A percentile compares a stretch with the other conserved stretches of the same genome.
Evolutionary conservation across 441 rosid species (phyloP).

Genomic region (Populus hybrid): DNA sequence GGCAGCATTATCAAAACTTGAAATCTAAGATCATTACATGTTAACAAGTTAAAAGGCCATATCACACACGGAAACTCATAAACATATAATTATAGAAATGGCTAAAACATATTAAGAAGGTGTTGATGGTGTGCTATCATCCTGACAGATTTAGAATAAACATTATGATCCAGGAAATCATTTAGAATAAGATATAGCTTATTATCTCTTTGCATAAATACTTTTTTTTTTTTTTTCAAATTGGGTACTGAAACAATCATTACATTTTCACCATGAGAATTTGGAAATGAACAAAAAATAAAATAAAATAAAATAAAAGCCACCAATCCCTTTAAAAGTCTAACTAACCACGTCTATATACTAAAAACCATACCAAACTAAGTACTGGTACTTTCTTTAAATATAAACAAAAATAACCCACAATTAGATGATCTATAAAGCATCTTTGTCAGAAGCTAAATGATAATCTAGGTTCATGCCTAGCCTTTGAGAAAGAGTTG

Average conservation of each 20-base stretch:
- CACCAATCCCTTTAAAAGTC: not conserved
- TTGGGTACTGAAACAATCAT: not conserved
- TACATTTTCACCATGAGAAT: not conserved
- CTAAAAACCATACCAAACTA: not conserved
- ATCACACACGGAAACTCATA: not conserved
- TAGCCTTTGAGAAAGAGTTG: not conserved
- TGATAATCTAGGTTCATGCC: not conserved
- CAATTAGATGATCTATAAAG: slow-evolving; percentile 5
- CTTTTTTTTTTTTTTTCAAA: too few species aligned
- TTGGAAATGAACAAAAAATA: not conserved
- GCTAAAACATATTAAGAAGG: not conserved
- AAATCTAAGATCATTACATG: not conserved
- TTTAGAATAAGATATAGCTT: not conserved
- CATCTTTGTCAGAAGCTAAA: not conserved
- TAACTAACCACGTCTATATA: not conserved
- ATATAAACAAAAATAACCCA: not conserved
- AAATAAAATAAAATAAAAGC: not conserved
- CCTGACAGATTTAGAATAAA: not conserved
- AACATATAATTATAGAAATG: not conserved
- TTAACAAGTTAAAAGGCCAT: not conserved
- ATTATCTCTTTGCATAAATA: not conserved
- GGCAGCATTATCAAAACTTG: not conserved
- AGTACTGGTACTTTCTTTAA: not conserved
- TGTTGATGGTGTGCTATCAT: not conserved
- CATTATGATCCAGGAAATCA: not conserved